Evolutionary conservation across 768 basidiomycete species (phyloP).

Genomic region (Serendipita vermifera): DNA sequence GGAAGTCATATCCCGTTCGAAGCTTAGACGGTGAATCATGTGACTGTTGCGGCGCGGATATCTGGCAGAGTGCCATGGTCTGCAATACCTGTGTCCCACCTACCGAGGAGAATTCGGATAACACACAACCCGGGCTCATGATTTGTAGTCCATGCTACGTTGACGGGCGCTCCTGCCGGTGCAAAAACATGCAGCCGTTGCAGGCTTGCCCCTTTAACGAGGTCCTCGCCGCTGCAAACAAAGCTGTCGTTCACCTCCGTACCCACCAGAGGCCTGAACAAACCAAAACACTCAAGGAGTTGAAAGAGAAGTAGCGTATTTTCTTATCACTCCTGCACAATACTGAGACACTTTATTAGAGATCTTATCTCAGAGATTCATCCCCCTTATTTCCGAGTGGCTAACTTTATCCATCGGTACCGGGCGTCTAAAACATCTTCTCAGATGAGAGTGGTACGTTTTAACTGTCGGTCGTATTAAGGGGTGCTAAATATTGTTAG

Average conservation of each 20-base stretch:
- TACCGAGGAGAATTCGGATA: not conserved
- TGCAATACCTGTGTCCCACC: slow-evolving; percentile 37
- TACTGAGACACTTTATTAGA: not conserved
- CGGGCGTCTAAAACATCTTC: no score
- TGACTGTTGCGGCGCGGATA: slow-evolving; percentile 71
- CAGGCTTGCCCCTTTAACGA: slow-evolving; percentile 41
- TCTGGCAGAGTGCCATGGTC: slow-evolving; percentile 73
- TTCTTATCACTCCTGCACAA: not conserved
- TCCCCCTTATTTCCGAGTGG: not conserved
- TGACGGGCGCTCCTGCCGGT: slow-evolving; percentile 64
- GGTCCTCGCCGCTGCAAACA: slow-evolving; percentile 25
- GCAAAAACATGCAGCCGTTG: slow-evolving; percentile 44
- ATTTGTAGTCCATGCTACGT: slow-evolving; percentile 62
- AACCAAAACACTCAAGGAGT: no score
- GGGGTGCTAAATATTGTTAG: no score
- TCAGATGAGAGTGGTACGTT: no score
- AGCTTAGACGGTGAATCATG: slow-evolving; percentile 32
- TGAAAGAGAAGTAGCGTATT: not conserved
- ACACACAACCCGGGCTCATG: slow-evolving; percentile 31
- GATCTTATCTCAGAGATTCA: not conserved
- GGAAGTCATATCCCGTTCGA: slow-evolving; percentile 15
- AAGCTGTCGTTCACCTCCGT: not conserved
- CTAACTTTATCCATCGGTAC: not conserved
- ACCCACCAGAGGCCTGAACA: not conserved
- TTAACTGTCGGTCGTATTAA: no score